Evolutionary conservation across 1,284 basidiomycete genomes (phyloP).

Genomic region (Afroboletus lepidellus): DNA sequence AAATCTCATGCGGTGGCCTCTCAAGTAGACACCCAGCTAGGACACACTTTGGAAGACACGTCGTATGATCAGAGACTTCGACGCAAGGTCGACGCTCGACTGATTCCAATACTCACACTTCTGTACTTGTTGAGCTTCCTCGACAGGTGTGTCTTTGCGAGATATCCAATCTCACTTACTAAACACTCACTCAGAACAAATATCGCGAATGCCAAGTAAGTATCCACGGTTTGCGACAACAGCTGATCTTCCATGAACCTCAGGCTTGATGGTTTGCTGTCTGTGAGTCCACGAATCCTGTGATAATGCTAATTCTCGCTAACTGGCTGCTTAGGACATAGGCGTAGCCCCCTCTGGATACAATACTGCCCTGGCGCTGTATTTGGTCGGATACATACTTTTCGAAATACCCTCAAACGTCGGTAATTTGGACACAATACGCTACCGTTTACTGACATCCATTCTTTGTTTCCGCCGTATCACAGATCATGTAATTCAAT

Average conservation of each 20-base stretch:
- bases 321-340: conserved; percentile 40
- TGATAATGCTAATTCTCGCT: neutral
- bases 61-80: conserved; percentile 41
- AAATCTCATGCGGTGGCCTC: conserved; percentile 4
- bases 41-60: conserved; percentile 12
- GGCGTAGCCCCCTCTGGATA: conserved; percentile 49
- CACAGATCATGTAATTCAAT: conserved; percentile 42
- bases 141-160: conserved; percentile 47
- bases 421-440: conserved; percentile 23
- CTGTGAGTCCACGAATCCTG: conserved; percentile 27
- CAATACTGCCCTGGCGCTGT: conserved; percentile 60
- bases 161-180: neutral
- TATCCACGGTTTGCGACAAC: conserved; percentile 9
- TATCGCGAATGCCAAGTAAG: conserved; percentile 65
- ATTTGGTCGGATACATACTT: conserved; percentile 66
- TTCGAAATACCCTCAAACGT: conserved; percentile 74
- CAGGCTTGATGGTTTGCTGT: conserved; percentile 48
- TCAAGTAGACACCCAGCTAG: conserved; percentile 4
- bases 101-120: conserved; percentile 56
- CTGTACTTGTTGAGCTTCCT: conserved; percentile 69
- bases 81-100: conserved; percentile 43
- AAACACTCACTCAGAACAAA: conserved; percentile 45
- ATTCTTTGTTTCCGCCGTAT: neutral
- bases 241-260: neutral
- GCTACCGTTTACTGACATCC: neutral